These are phyloP conservation scores for Westerdykella aurantiaca DNA, from an alignment of 2,329 filamentous ascomycete genomes.

Conservation along the genomic window DNA sequence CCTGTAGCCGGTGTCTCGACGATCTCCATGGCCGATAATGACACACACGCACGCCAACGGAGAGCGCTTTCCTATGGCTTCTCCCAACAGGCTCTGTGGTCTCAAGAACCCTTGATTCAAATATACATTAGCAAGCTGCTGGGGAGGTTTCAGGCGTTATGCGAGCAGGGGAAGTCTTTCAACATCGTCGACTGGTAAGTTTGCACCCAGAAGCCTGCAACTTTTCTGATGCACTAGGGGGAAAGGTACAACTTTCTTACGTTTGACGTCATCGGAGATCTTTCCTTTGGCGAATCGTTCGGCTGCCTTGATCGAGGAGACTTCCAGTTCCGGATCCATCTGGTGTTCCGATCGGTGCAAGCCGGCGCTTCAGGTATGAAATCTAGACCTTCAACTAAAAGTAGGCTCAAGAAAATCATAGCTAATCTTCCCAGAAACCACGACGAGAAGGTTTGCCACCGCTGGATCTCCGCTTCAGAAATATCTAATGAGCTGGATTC, in stretches of 20 bases:
- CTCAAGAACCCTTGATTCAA: conserved; percentile 30
- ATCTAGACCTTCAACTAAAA: no score
- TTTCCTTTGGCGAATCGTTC: conserved; percentile 22
- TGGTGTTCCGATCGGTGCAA: conserved; percentile 9
- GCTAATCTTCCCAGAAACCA: no score
- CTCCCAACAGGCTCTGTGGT: conserved; percentile 26
- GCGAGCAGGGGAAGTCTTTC: conserved; percentile 10
- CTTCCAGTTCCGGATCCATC: conserved; percentile 20
- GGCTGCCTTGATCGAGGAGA: conserved; percentile 13
- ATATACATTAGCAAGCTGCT: conserved; percentile 36
- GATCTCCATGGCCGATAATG: conserved; percentile 14
- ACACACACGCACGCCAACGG: conserved; percentile 27
- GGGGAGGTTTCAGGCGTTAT: conserved; percentile 23
- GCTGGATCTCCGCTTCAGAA: conserved; percentile 8
- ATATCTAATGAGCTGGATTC: conserved; percentile 12
- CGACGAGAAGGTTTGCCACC: conserved; percentile 8
- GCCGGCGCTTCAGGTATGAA: conserved; percentile 11
- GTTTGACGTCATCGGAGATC: conserved; percentile 20
- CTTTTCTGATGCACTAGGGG: no score
- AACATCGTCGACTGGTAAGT: conserved; percentile 23
- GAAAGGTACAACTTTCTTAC: conserved; percentile 20
- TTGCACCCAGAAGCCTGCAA: no score
- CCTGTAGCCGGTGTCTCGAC: conserved; percentile 14
- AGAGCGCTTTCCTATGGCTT: conserved; percentile 30
- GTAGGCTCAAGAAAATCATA: no score